phyloP scores from a whole-genome alignment of 2,329 filamentous ascomycete species.

The Orbilia ellipsospora region DNA sequence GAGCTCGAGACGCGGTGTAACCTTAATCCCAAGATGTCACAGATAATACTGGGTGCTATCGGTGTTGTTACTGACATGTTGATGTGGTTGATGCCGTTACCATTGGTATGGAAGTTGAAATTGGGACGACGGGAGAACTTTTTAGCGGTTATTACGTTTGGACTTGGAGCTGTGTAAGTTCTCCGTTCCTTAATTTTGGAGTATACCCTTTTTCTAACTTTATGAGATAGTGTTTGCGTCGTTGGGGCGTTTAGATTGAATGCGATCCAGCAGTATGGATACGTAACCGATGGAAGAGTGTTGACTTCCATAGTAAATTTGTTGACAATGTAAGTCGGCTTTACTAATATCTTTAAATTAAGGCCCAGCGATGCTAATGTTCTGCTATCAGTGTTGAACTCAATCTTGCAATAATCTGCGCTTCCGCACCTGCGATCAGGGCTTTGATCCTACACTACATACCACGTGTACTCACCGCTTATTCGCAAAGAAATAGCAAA shows the following conservation, averaged over 20 bases:
- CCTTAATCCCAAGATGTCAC: slow-evolving; percentile 38
- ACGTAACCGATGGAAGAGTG: slow-evolving; percentile 35
- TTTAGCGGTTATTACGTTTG: slow-evolving; percentile 48
- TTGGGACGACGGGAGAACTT: slow-evolving; percentile 41
- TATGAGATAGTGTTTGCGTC: slow-evolving; percentile 37
- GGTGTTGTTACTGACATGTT: slow-evolving; percentile 44
- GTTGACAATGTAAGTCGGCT: slow-evolving; percentile 34
- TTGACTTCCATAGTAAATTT: slow-evolving; percentile 35
- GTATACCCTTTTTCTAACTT: not conserved
- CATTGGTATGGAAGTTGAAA: slow-evolving; percentile 36
- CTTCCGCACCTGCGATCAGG: slow-evolving; percentile 43
- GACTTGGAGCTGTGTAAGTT: slow-evolving; percentile 49
- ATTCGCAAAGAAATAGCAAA: slow-evolving; percentile 21
- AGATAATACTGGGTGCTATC: slow-evolving; percentile 34
- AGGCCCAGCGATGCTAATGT: too few relatives aligned
- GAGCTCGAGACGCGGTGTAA: slow-evolving; percentile 27
- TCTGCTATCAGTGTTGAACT: slow-evolving; percentile 28
- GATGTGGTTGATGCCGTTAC: slow-evolving; percentile 50
- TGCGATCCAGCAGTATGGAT: slow-evolving; percentile 41
- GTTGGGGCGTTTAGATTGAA: slow-evolving; percentile 44
- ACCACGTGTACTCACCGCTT: slow-evolving; percentile 37
- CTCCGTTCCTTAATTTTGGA: not conserved
- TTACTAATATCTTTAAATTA: not conserved
- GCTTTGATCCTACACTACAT: slow-evolving; percentile 48
- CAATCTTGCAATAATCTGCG: slow-evolving; percentile 48